Evolutionary conservation across 176 grass and related monocot genomes (phyloP).

Genomic region (Zea luxurians): DNA sequence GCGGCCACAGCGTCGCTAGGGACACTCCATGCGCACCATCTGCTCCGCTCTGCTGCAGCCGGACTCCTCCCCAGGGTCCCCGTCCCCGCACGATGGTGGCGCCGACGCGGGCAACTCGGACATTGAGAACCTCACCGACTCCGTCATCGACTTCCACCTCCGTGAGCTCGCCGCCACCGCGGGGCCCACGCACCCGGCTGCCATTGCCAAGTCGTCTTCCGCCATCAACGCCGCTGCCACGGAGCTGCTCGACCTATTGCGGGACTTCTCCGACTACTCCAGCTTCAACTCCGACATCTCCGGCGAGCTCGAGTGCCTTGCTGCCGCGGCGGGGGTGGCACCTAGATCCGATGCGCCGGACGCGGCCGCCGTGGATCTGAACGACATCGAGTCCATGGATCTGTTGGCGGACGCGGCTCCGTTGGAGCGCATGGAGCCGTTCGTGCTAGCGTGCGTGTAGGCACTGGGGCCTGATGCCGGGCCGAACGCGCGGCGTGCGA

Average conservation of each 20-base stretch:
- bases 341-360: conserved; percentile 49
- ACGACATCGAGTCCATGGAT: conserved; percentile 62
- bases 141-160: conserved; percentile 84
- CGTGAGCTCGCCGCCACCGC: conserved; percentile 71
- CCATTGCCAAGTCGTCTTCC: conserved; percentile 53
- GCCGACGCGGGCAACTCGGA: conserved; percentile 40
- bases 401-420: conserved; percentile 55
- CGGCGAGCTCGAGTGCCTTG: conserved; percentile 85
- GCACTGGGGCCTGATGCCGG: conserved; percentile 42
- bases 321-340: conserved; percentile 47
- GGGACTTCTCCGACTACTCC: conserved; percentile 85
- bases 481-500: conserved; percentile 58
- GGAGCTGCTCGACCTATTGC: conserved; percentile 85
- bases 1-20: conserved; percentile 35
- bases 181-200: conserved; percentile 52
- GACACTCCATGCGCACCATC: conserved; percentile 76
- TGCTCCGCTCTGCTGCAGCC: conserved; percentile 52
- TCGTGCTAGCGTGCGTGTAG: conserved; percentile 76
- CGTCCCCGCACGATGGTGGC: neutral
- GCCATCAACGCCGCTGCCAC: conserved; percentile 45
- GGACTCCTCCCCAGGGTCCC: conserved; percentile 36
- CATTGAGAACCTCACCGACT: conserved; percentile 73
- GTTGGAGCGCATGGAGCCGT: conserved; percentile 71
- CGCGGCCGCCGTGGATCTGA: conserved; percentile 41
- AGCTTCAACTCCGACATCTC: conserved; percentile 97